Percentiles rank a stretch among this genome's conserved stretches.
These are phyloP conservation scores for Penicillium sp. DNA, from an alignment of 2,329 filamentous ascomycete species.

Conservation along the genomic window DNA sequence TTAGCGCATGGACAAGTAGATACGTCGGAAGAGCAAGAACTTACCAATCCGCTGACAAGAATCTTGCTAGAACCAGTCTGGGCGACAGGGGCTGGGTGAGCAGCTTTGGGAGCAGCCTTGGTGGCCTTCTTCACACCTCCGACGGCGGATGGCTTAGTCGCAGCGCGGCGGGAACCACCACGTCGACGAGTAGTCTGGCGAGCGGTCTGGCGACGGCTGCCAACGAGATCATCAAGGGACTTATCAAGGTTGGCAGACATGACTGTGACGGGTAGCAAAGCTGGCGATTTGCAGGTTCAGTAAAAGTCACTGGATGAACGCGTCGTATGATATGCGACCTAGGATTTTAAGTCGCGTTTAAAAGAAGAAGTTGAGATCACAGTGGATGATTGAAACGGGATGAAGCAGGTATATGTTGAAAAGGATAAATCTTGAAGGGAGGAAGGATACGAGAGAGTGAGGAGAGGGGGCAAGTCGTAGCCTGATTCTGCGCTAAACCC, in stretches of 20 bases:
- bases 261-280: conserved; percentile 35
- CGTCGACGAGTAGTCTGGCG: conserved; percentile 44
- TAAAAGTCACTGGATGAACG: conserved; percentile 10
- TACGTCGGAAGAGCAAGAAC: conserved; percentile 37
- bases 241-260: conserved; percentile 97
- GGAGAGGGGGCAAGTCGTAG: conserved; percentile 2
- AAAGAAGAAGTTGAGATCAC: conserved; percentile 13
- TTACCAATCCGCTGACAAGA: conserved; percentile 96
- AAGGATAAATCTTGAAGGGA: conserved; percentile 4
- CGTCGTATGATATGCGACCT: neutral
- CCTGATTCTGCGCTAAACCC: conserved; percentile 1
- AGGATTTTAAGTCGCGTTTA: conserved; percentile 13
- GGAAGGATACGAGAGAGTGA: neutral
- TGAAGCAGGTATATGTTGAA: neutral
- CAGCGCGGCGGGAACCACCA: conserved; percentile 45
- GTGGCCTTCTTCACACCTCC: conserved; percentile 80
- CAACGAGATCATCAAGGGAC: conserved; percentile 96
- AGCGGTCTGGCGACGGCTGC: conserved; percentile 63
- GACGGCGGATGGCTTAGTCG: conserved; percentile 63
- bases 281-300: conserved; percentile 16
- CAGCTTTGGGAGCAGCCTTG: conserved; percentile 50
- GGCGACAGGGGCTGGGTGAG: conserved; percentile 63
- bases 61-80: conserved; percentile 83
- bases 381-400: neutral
- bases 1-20: conserved; percentile 47